These are phyloP conservation scores for Pestalotiopsis sp. DNA, from an alignment of 2,329 filamentous ascomycete species.

Conservation along the genomic window DNA sequence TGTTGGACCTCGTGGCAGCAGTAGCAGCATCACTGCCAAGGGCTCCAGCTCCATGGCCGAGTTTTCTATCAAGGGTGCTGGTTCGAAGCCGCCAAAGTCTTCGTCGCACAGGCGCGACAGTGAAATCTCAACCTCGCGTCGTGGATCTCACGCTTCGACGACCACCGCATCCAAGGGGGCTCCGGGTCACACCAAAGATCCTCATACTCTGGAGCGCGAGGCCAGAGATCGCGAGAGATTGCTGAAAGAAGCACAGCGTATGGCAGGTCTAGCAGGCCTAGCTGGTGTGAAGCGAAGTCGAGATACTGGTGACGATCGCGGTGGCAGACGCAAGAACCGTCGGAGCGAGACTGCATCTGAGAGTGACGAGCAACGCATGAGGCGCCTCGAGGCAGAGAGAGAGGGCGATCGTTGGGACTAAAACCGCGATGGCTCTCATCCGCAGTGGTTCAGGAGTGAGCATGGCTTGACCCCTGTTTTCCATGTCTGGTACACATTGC, in stretches of 20 bases:
- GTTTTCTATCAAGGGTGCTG: conserved; percentile 42
- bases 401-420: conserved; percentile 56
- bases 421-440: background rate
- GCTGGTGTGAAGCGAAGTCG: conserved; percentile 53
- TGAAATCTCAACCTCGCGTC: conserved; percentile 32
- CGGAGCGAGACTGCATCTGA: conserved; percentile 52
- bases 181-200: conserved; percentile 45
- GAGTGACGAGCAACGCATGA: conserved; percentile 53
- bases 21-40: conserved; percentile 29
- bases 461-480: background rate
- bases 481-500: background rate
- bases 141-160: conserved; percentile 38
- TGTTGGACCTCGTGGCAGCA: conserved; percentile 39
- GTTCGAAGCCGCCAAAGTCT: conserved; percentile 25
- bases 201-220: conserved; percentile 73
- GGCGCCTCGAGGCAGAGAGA: conserved; percentile 61
- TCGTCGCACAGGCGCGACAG: conserved; percentile 29
- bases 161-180: conserved; percentile 24
- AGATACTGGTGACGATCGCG: conserved; percentile 43
- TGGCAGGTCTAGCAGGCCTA: conserved; percentile 55
- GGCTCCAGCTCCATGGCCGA: conserved; percentile 29
- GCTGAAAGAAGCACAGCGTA: conserved; percentile 69
- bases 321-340: conserved; percentile 50
- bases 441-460: background rate
- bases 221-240: conserved; percentile 67